phyloP scores from a whole-genome alignment of 352 stramenopile species.

The Pythium dissimile region DNA sequence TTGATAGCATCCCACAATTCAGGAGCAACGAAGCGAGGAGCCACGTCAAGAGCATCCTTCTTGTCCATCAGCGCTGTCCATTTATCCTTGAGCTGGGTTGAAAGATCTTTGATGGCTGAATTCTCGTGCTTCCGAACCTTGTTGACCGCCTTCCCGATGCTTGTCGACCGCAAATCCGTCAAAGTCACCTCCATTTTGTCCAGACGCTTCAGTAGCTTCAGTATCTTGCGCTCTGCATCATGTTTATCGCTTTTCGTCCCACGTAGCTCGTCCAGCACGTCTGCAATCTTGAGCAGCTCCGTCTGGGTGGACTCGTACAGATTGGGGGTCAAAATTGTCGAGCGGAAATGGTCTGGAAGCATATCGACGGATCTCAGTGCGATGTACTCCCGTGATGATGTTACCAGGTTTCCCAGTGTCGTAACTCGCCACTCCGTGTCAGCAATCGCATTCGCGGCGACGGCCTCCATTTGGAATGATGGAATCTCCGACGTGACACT shows the following conservation, averaged over 20 bases:
- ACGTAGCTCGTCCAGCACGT: conserved; percentile 56
- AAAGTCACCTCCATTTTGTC: conserved; percentile 71
- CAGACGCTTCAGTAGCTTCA: conserved; percentile 64
- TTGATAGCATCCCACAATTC: conserved; percentile 76
- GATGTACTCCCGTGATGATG: conserved; percentile 77
- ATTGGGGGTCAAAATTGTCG: conserved; percentile 76
- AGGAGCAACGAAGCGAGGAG: conserved; percentile 55
- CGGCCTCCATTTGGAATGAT: conserved; percentile 58
- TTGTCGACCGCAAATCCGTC: conserved; percentile 78
- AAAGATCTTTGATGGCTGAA: conserved; percentile 36
- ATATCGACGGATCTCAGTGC: conserved; percentile 81
- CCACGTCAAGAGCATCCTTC: conserved; percentile 48
- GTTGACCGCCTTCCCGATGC: conserved; percentile 83
- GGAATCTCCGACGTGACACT: conserved; percentile 54
- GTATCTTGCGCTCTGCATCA: conserved; percentile 33
- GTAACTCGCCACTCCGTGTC: conserved; percentile 79
- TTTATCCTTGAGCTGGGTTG: conserved; percentile 64
- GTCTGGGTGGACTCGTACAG: conserved; percentile 78
- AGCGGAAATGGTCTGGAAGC: conserved; percentile 75
- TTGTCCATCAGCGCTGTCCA: conserved; percentile 77
- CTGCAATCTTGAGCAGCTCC: conserved; percentile 62
- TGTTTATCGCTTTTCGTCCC: conserved; percentile 23
- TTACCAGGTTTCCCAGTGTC: conserved; percentile 76
- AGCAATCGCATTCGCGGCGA: conserved; percentile 58
- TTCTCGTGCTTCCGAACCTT: conserved; percentile 80